phyloP scores from a whole-genome alignment of 306 rosid species.

The Chamaecrista fasciculata region DNA sequence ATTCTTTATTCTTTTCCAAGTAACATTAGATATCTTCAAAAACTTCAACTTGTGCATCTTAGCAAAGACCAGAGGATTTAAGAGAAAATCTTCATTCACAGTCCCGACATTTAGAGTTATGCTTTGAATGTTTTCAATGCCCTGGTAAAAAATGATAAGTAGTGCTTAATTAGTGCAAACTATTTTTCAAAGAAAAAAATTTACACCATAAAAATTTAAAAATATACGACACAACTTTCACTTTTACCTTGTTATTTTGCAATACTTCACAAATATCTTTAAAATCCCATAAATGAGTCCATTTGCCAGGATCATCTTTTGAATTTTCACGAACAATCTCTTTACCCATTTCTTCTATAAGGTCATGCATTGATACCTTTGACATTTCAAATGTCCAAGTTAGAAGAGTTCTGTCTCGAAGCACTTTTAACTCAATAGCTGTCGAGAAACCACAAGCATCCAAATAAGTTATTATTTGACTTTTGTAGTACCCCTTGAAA shows the following conservation, averaged over 20 bases:
- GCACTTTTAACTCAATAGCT: background rate
- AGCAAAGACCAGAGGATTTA: background rate
- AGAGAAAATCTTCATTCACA: background rate
- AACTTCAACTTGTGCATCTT: slow-evolving; percentile 15
- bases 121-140: slow-evolving; percentile 13
- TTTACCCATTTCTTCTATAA: background rate
- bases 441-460: slow-evolving; percentile 9
- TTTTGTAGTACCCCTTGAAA: background rate
- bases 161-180: too few species aligned
- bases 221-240: background rate
- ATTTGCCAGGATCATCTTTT: background rate
- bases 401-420: slow-evolving; percentile 24
- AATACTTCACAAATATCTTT: background rate
- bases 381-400: background rate
- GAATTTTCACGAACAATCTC: slow-evolving; percentile 14
- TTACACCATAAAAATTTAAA: too few species aligned
- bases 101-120: background rate
- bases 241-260: background rate
- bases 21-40: rapidly evolving
- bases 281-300: background rate
- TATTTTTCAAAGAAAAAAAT: too few species aligned
- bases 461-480: background rate
- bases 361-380: slow-evolving; percentile 4
- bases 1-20: too few species aligned
- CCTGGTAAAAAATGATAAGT: slow-evolving; percentile 21